phyloP scores from a whole-genome alignment of 176 grass and related monocot species.

The Oryza meyeriana region DNA sequence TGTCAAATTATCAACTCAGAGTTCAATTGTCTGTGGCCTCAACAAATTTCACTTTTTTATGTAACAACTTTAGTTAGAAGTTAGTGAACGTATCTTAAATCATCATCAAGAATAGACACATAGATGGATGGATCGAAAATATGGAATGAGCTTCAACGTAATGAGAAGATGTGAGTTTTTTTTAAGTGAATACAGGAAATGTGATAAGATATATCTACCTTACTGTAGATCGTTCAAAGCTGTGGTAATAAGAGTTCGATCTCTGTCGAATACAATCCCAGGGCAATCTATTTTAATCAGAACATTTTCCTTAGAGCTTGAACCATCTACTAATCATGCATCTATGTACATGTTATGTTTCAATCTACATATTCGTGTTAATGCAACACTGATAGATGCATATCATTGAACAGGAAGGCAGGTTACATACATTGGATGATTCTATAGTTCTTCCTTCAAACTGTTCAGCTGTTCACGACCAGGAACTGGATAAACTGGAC shows the following conservation, averaged over 20 bases:
- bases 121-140: slow-evolving; percentile 4
- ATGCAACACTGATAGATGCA: slow-evolving; percentile 34
- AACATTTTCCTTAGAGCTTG: neutral
- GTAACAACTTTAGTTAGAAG: slow-evolving; percentile 12
- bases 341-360: neutral
- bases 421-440: slow-evolving; percentile 36
- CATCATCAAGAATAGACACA: neutral
- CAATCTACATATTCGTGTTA: slow-evolving; percentile 18
- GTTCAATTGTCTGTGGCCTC: neutral
- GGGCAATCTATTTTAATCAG: neutral
- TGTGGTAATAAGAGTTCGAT: neutral
- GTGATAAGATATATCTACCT: neutral
- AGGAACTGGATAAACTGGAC: slow-evolving; percentile 23
- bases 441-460: slow-evolving; percentile 41
- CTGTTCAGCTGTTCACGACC: slow-evolving; percentile 20
- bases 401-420: slow-evolving; percentile 58
- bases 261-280: neutral
- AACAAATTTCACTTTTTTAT: slow-evolving; percentile 5
- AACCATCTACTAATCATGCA: neutral
- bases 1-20: slow-evolving; percentile 14
- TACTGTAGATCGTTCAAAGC: neutral
- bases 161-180: neutral
- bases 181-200: neutral
- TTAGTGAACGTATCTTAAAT: slow-evolving; percentile 10
- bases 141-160: neutral